These are phyloP conservation scores for Phytophthora crassamura DNA, from an alignment of 352 stramenopile genomes.

Conservation along the genomic window DNA sequence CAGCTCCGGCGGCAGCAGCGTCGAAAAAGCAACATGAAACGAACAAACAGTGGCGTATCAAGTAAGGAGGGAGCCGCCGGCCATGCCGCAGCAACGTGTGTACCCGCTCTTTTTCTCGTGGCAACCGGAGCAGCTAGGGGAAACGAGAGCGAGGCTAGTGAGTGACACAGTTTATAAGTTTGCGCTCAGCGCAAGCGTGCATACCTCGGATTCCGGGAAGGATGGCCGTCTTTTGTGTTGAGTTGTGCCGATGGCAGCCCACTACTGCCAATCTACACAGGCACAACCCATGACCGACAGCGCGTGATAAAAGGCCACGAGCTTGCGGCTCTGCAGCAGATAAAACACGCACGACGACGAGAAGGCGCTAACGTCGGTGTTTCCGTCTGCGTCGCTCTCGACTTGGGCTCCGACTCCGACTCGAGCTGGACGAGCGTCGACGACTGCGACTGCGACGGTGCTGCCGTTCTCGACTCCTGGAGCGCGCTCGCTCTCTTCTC, in stretches of 20 bases:
- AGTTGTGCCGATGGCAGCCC: neutral
- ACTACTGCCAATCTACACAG: no score
- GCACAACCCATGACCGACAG: no score
- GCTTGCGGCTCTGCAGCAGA: neutral
- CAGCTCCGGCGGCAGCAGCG: slow-evolving; percentile 14
- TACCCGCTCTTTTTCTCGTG: slow-evolving; percentile 2
- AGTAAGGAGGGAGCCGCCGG: neutral
- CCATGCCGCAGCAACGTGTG: neutral
- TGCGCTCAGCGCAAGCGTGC: slow-evolving; percentile 16
- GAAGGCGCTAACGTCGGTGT: slow-evolving; percentile 39
- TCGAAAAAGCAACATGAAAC: slow-evolving; percentile 2
- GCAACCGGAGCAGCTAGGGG: neutral
- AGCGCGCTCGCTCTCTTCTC: slow-evolving; percentile 17
- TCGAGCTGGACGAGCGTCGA: slow-evolving; percentile 40
- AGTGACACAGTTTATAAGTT: slow-evolving; percentile 35
- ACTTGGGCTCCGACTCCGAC: slow-evolving; percentile 41
- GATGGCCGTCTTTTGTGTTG: neutral
- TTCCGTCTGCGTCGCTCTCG: slow-evolving; percentile 49
- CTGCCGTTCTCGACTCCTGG: slow-evolving; percentile 28
- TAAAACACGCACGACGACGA: neutral
- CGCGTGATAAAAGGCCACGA: neutral
- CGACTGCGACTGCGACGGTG: slow-evolving; percentile 28
- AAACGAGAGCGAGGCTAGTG: slow-evolving; percentile 25
- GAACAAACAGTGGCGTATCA: neutral
- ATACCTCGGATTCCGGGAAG: slow-evolving; percentile 11